Evolutionary conservation across 768 basidiomycete species (phyloP).

Genomic region (Psilocybe azurescens): DNA sequence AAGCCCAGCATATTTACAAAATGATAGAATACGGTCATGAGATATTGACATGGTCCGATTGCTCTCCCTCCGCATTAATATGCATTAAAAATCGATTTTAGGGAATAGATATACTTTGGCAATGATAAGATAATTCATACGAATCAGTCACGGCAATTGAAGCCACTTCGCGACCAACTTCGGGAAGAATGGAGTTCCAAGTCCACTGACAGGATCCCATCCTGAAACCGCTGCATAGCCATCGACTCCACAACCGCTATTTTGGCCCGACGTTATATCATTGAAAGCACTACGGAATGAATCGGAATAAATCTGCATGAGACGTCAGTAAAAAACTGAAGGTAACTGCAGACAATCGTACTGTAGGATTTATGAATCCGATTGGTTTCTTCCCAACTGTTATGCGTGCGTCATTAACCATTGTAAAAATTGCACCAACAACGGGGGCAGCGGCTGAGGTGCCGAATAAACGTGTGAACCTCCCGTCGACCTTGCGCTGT

Average conservation of each 20-base stretch:
- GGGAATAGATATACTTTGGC: background rate
- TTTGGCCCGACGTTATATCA: slow-evolving; percentile 52
- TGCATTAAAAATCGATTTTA: background rate
- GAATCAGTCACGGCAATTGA: slow-evolving; percentile 23
- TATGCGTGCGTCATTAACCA: slow-evolving; percentile 59
- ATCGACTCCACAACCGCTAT: slow-evolving; percentile 47
- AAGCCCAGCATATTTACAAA: background rate
- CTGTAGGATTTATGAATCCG: slow-evolving; percentile 53
- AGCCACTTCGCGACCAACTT: slow-evolving; percentile 40
- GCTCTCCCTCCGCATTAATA: background rate
- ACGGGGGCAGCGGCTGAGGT: slow-evolving; percentile 56
- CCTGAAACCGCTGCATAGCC: slow-evolving; percentile 41
- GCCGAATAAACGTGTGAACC: slow-evolving; percentile 46
- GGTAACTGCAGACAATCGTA: slow-evolving; percentile 26
- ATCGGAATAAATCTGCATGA: slow-evolving; percentile 46
- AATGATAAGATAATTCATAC: background rate
- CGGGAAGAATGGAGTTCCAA: slow-evolving; percentile 52
- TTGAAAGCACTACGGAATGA: slow-evolving; percentile 47
- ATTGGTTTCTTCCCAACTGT: slow-evolving; percentile 43
- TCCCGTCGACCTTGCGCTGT: slow-evolving; percentile 36
- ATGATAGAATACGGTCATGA: background rate
- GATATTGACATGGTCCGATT: background rate
- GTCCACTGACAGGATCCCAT: slow-evolving; percentile 54
- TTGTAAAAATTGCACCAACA: slow-evolving; percentile 50
- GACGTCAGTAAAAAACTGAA: background rate